Evolutionary conservation across 768 basidiomycete species (phyloP).

Genomic region (Peribolospora kevripleyi): DNA sequence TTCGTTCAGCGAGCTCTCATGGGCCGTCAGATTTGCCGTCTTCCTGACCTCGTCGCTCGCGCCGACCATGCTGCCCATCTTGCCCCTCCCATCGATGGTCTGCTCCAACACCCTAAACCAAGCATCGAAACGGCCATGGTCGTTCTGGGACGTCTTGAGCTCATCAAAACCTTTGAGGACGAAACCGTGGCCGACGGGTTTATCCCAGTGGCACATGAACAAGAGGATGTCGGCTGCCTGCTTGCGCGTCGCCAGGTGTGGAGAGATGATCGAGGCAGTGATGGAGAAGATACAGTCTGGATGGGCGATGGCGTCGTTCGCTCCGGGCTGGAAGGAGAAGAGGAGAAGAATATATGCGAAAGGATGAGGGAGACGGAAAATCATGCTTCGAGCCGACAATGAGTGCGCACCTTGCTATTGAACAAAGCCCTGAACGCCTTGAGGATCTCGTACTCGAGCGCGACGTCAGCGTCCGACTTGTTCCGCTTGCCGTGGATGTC

Average conservation of each 20-base stretch:
- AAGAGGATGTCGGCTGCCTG: constrained; percentile 52
- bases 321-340: constrained; percentile 29
- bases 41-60: constrained; percentile 69
- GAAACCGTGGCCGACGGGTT: constrained; percentile 29
- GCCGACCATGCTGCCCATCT: constrained; percentile 86
- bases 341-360: neutral
- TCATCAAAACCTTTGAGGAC: constrained; percentile 50
- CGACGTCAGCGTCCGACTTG: constrained; percentile 40
- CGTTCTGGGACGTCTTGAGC: constrained; percentile 21
- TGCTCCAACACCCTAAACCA: constrained; percentile 70
- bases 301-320: constrained; percentile 48
- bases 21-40: constrained; percentile 2
- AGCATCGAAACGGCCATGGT: constrained; percentile 36
- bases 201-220: constrained; percentile 40
- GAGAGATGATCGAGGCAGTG: constrained; percentile 55
- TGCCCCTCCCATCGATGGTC: constrained; percentile 57
- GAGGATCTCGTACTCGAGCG: constrained; percentile 62
- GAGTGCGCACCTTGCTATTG: constrained; percentile 27
- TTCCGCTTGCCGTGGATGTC: constrained; percentile 56
- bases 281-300: constrained; percentile 52
- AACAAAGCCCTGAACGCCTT: constrained; percentile 67
- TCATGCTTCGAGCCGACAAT: neutral
- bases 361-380: neutral
- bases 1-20: constrained; percentile 46
- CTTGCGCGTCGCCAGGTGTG: constrained; percentile 53